Evolutionary conservation across 352 stramenopile species (phyloP).

Genomic region (Peronospora farinosa): DNA sequence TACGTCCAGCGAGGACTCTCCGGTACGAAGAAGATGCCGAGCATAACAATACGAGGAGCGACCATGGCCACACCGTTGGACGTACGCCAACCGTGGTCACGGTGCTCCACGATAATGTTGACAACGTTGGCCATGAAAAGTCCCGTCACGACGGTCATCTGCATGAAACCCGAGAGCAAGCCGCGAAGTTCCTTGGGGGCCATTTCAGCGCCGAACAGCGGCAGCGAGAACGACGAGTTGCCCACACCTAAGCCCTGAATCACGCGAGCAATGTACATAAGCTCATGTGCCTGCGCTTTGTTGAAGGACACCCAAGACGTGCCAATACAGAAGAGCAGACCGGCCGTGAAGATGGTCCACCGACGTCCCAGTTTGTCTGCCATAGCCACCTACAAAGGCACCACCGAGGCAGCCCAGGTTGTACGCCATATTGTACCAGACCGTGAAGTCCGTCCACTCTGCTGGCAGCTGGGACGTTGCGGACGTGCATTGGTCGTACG

Average conservation of each 20-base stretch:
- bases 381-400: slow-evolving; percentile 27
- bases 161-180: slow-evolving; percentile 31
- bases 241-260: slow-evolving; percentile 34
- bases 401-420: slow-evolving; percentile 33
- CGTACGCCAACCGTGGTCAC: slow-evolving; percentile 28
- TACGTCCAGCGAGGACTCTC: slow-evolving; percentile 50
- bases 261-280: slow-evolving; percentile 25
- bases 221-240: slow-evolving; percentile 34
- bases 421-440: slow-evolving; percentile 33
- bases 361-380: slow-evolving; percentile 33
- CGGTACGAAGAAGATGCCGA: slow-evolving; percentile 38
- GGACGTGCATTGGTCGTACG: slow-evolving; percentile 18
- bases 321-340: slow-evolving; percentile 31
- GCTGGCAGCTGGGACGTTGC: slow-evolving; percentile 16
- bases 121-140: slow-evolving; percentile 31
- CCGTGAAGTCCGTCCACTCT: slow-evolving; percentile 31
- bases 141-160: slow-evolving; percentile 30
- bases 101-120: slow-evolving; percentile 29
- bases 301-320: slow-evolving; percentile 31
- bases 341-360: slow-evolving; percentile 31
- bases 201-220: slow-evolving; percentile 37
- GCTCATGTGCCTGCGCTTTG: slow-evolving; percentile 9
- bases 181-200: slow-evolving; percentile 27
- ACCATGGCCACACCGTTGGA: slow-evolving; percentile 34
- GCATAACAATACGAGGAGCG: slow-evolving; percentile 31